A percentile compares a stretch with the other conserved stretches of the same genome.
phyloP scores from a whole-genome alignment of 176 grass and related monocot species.

The Oryza glaberrima region DNA sequence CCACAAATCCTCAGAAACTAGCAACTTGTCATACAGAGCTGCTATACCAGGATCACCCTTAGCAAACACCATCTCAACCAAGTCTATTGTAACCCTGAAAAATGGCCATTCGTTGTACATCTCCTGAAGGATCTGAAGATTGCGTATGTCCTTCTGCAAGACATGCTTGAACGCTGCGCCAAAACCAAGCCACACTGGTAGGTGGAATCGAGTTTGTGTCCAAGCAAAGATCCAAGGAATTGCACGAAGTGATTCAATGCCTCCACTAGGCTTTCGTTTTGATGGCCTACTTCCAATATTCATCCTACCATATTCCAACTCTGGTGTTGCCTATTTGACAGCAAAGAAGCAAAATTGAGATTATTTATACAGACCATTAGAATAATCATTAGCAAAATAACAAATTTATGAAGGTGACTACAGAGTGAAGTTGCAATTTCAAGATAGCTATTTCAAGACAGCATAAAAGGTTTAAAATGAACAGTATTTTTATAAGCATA shows the following conservation, averaged over 20 bases:
- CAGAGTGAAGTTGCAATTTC: not conserved
- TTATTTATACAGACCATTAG: slow-evolving; percentile 10
- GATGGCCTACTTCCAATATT: slow-evolving; percentile 93
- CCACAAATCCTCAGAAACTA: slow-evolving; percentile 83
- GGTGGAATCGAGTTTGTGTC: slow-evolving; percentile 92
- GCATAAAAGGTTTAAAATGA: not conserved
- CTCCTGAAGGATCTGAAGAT: slow-evolving; percentile 72
- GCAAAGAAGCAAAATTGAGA: slow-evolving; percentile 11
- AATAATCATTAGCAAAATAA: not conserved
- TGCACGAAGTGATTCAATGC: slow-evolving; percentile 86
- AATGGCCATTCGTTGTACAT: slow-evolving; percentile 97
- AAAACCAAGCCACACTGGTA: slow-evolving; percentile 97
- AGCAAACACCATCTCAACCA: slow-evolving; percentile 98
- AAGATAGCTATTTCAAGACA: not conserved
- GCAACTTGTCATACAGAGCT: slow-evolving; percentile 83
- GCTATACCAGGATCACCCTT: slow-evolving; percentile 97
- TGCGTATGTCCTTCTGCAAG: slow-evolving; percentile 67
- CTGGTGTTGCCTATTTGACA: slow-evolving; percentile 71
- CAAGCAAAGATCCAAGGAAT: slow-evolving; percentile 99
- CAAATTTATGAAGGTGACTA: not conserved
- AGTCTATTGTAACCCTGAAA: slow-evolving; percentile 93
- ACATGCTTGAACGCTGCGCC: slow-evolving; percentile 87
- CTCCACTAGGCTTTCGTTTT: slow-evolving; percentile 87
- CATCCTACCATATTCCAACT: slow-evolving; percentile 93
- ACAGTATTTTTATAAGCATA: not conserved